phyloP scores from a whole-genome alignment of 2,329 filamentous ascomycete species.

The Erysiphe pulchra region DNA sequence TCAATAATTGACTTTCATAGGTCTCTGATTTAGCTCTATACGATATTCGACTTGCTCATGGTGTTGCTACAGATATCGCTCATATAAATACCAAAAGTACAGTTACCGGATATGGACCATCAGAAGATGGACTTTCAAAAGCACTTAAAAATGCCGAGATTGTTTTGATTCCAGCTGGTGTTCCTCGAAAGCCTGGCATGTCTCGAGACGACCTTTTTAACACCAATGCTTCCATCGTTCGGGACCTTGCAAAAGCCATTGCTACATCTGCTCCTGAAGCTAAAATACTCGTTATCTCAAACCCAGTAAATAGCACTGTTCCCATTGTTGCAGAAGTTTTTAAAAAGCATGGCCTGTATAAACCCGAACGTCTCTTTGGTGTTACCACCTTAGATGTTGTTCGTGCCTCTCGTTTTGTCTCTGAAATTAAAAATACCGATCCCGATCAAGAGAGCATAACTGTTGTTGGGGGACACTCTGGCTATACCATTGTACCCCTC shows the following conservation, averaged over 20 bases:
- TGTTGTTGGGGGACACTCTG: constrained; percentile 91
- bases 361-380: constrained; percentile 97
- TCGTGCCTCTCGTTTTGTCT: constrained; percentile 93
- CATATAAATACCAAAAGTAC: constrained; percentile 98
- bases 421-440: constrained; percentile 74
- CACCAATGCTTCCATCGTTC: constrained; percentile 98
- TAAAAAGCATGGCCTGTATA: constrained; percentile 89
- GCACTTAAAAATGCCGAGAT: constrained; percentile 75
- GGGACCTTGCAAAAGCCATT: constrained; percentile 85
- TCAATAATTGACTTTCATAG: neutral
- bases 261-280: constrained; percentile 74
- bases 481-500: constrained; percentile 93
- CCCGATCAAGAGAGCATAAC: constrained; percentile 83
- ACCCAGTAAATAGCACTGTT: constrained; percentile 99
- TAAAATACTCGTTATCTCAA: constrained; percentile 92
- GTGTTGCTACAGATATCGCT: constrained; percentile 92
- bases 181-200: constrained; percentile 91
- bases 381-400: constrained; percentile 98
- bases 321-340: constrained; percentile 93
- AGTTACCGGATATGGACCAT: constrained; percentile 73
- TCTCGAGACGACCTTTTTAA: constrained; percentile 99
- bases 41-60: constrained; percentile 84
- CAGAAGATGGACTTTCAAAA: constrained; percentile 44
- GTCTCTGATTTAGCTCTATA: constrained; percentile 73
- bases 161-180: constrained; percentile 92